Conservation (phyloP, 2,329 filamentous ascomycete species). For the Botrytis byssoidea region DNA sequence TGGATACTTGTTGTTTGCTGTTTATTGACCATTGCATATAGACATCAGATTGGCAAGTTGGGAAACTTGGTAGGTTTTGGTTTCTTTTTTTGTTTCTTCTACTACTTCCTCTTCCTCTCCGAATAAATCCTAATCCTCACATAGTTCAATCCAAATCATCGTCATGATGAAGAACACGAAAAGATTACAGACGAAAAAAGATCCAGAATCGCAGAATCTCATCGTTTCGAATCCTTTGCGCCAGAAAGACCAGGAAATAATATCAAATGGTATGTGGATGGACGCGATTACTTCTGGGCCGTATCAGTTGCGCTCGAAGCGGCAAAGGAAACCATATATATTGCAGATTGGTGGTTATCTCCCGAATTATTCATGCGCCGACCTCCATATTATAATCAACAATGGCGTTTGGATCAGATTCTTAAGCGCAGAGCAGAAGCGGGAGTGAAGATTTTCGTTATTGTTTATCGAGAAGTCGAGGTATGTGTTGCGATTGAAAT, state of each 20-base stretch:
- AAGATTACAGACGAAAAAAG: conserved; percentile 79
- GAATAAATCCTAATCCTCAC: conserved; percentile 1
- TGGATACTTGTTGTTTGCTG: background rate
- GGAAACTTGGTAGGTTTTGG: conserved; percentile 54
- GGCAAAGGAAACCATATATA: conserved; percentile 91
- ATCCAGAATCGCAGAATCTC: conserved; percentile 63
- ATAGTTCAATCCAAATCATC: conserved; percentile 77
- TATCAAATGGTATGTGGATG: conserved; percentile 97
- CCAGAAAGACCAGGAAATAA: conserved; percentile 82
- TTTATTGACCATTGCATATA: conserved; percentile 30
- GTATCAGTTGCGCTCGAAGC: conserved; percentile 87
- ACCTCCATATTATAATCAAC: conserved; percentile 76
- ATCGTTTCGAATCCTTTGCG: conserved; percentile 89
- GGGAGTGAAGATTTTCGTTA: conserved; percentile 91
- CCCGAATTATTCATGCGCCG: conserved; percentile 83
- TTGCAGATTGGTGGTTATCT: conserved; percentile 95
- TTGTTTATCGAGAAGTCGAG: conserved; percentile 78
- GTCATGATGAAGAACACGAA: conserved; percentile 92
- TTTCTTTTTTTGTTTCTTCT: background rate
- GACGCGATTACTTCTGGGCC: conserved; percentile 91
- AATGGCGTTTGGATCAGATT: conserved; percentile 83
- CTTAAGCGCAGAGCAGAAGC: conserved; percentile 86
- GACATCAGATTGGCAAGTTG: conserved; percentile 61
- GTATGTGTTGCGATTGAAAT: conserved; percentile 21
- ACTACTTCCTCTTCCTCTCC: background rate